Conservation (phyloP, 495 filamentous ascomycete species). For the Penicillium alfredii region DNA sequence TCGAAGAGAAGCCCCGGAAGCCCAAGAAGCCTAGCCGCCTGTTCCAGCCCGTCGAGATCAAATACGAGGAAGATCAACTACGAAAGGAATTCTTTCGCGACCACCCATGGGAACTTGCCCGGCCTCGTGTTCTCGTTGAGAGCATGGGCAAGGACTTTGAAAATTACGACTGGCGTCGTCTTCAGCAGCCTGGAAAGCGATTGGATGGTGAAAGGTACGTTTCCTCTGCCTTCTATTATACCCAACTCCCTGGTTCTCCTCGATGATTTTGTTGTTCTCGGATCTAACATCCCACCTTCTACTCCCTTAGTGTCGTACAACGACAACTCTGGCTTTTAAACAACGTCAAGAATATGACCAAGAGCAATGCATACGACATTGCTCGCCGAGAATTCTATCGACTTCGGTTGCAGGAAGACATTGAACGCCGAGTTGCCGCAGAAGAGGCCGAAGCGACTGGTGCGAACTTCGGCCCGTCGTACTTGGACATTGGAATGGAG, state of each 20-base stretch:
- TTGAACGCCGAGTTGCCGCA: constrained; percentile 73
- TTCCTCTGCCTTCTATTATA: too few species aligned
- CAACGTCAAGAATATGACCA: constrained; percentile 52
- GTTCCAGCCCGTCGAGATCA: constrained; percentile 71
- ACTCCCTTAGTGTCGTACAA: constrained; percentile 71
- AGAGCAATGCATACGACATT: constrained; percentile 72
- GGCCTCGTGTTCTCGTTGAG: constrained; percentile 80
- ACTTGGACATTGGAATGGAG: constrained; percentile 70
- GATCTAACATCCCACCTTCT: background rate
- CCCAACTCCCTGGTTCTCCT: too few species aligned
- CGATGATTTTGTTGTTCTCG: background rate
- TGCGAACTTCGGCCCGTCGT: constrained; percentile 74
- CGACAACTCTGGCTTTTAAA: constrained; percentile 81
- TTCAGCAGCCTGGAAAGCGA: constrained; percentile 70
- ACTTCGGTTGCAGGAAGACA: constrained; percentile 72
- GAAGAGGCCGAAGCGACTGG: constrained; percentile 86
- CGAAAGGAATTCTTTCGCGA: constrained; percentile 79
- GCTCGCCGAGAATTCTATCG: constrained; percentile 88
- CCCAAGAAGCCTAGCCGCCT: constrained; percentile 63
- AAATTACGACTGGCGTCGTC: constrained; percentile 72
- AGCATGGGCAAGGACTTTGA: constrained; percentile 74
- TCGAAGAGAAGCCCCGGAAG: constrained; percentile 34
- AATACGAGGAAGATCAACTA: constrained; percentile 80
- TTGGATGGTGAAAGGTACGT: constrained; percentile 81
- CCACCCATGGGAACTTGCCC: constrained; percentile 95